Conservation (phyloP, 2,329 filamentous ascomycete species). For the Apiospora rasikravindrae region DNA sequence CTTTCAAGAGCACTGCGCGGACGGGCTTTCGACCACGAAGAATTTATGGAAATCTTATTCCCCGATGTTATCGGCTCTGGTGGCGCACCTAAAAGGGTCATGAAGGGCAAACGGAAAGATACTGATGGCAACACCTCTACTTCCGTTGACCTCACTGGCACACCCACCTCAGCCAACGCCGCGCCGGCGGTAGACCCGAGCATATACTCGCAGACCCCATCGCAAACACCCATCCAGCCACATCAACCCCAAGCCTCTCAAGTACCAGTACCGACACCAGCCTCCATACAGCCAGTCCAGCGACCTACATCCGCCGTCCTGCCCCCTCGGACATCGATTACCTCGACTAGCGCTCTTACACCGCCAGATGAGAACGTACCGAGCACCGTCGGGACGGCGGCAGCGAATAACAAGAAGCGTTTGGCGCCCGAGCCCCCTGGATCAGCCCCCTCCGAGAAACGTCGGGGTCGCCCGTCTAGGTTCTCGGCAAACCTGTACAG, state of each 20-base stretch:
- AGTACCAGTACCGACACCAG: slow-evolving; percentile 29
- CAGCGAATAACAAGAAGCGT: slow-evolving; percentile 43
- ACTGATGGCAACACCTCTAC: slow-evolving; percentile 46
- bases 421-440: slow-evolving; percentile 29
- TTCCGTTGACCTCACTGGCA: slow-evolving; percentile 50
- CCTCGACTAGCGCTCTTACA: slow-evolving; percentile 54
- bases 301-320: slow-evolving; percentile 43
- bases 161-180: slow-evolving; percentile 53
- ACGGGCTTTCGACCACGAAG: slow-evolving; percentile 64
- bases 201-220: slow-evolving; percentile 21
- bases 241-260: slow-evolving; percentile 28
- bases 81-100: slow-evolving; percentile 63
- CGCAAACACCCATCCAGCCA: slow-evolving; percentile 26
- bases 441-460: slow-evolving; percentile 32
- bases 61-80: slow-evolving; percentile 65
- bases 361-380: slow-evolving; percentile 58
- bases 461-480: slow-evolving; percentile 40
- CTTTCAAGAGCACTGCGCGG: slow-evolving; percentile 62
- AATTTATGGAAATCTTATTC: slow-evolving; percentile 65
- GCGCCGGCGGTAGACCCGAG: slow-evolving; percentile 27
- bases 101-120: slow-evolving; percentile 58
- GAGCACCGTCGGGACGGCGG: slow-evolving; percentile 38
- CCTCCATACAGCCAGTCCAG: slow-evolving; percentile 33
- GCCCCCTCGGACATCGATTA: slow-evolving; percentile 46
- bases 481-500: slow-evolving; percentile 41